These are phyloP conservation scores for Bretschneidera sinensis DNA, from an alignment of 345 rosid species.

Conservation along the genomic window DNA sequence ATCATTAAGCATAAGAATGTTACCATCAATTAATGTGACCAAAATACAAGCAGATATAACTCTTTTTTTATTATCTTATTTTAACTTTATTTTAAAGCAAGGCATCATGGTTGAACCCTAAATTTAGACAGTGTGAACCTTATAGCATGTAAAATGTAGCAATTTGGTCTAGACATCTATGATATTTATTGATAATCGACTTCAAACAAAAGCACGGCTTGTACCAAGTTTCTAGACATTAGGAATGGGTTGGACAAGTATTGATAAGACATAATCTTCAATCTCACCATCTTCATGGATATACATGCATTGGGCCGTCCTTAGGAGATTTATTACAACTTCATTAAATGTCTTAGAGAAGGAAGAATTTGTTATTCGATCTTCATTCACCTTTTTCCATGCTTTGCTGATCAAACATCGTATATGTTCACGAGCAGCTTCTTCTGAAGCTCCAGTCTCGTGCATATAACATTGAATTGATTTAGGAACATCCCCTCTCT, in stretches of 20 bases:
- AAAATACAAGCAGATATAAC: no score
- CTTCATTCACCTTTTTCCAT: conserved; percentile 24
- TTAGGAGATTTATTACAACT: not conserved
- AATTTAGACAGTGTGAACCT: no score
- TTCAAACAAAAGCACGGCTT: no score
- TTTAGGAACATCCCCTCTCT: conserved; percentile 24
- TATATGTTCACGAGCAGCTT: conserved; percentile 9
- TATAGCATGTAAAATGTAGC: no score
- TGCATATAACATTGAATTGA: conserved; percentile 23
- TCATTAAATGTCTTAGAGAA: not conserved
- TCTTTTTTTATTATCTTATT: no score
- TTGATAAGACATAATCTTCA: not conserved
- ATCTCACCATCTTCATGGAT: conserved; percentile 2
- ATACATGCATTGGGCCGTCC: conserved; percentile 9
- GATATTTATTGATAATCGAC: no score
- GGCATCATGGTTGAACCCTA: no score
- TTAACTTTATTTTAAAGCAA: no score
- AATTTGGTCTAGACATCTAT: no score
- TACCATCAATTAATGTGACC: no score
- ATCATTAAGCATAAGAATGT: no score
- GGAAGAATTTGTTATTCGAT: not conserved
- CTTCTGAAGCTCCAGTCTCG: conserved; percentile 18
- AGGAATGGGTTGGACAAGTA: not conserved
- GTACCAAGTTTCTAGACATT: no score
- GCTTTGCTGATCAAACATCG: conserved; percentile 7